These are phyloP conservation scores for Rheum nobile DNA, from an alignment of 148 eudicot genomes.

Conservation along the genomic window DNA sequence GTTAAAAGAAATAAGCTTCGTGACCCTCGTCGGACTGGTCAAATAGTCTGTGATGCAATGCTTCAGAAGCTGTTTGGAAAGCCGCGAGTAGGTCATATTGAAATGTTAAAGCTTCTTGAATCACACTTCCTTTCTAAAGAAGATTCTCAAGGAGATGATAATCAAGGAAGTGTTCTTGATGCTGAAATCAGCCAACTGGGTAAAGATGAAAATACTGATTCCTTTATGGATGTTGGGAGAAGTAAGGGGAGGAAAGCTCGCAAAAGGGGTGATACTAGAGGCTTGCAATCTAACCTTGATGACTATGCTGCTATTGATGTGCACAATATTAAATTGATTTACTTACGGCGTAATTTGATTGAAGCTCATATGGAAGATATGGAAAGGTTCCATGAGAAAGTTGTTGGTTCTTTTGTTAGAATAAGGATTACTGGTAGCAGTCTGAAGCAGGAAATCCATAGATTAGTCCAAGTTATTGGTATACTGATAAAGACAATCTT, in stretches of 20 bases:
- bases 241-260: constrained; percentile 58
- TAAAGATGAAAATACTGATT: constrained; percentile 49
- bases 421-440: constrained; percentile 79
- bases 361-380: constrained; percentile 75
- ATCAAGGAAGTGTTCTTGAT: constrained; percentile 66
- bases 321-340: constrained; percentile 81
- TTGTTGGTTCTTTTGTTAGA: constrained; percentile 83
- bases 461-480: constrained; percentile 98
- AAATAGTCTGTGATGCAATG: constrained; percentile 60
- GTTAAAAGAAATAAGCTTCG: constrained; percentile 61
- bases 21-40: constrained; percentile 62
- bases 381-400: constrained; percentile 64
- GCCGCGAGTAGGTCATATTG: constrained; percentile 70
- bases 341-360: constrained; percentile 71
- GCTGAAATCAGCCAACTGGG: constrained; percentile 45
- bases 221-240: constrained; percentile 35
- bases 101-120: constrained; percentile 72
- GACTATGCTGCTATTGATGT: constrained; percentile 98
- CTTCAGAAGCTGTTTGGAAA: constrained; percentile 56
- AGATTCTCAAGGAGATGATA: constrained; percentile 64
- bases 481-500: constrained; percentile 9
- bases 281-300: constrained; percentile 64
- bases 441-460: constrained; percentile 89
- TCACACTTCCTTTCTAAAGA: constrained; percentile 61
- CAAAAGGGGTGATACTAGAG: constrained; percentile 47